Percentiles rank a stretch among this genome's conserved stretches.
These are phyloP conservation scores for Cercospora beticola DNA, from an alignment of 2,329 filamentous ascomycete genomes.

Conservation along the genomic window DNA sequence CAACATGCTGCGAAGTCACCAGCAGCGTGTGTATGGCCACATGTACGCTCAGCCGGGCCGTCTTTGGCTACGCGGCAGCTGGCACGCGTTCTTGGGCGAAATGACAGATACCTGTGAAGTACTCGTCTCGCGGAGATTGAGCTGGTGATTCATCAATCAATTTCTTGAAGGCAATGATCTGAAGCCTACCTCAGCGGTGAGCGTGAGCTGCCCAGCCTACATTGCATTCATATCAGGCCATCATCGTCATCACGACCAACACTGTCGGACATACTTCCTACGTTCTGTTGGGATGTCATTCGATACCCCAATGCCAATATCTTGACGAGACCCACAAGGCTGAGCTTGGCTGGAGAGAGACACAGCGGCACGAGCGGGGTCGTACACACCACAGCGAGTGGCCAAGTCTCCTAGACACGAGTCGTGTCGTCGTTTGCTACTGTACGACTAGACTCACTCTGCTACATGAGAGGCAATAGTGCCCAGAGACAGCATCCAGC, in stretches of 20 bases:
- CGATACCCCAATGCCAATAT: neutral
- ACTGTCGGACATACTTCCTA: neutral
- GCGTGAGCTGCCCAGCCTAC: neutral
- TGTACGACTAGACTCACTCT: neutral
- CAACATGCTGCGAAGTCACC: neutral
- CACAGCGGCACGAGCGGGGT: neutral
- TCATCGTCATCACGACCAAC: neutral
- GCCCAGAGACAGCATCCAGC: neutral
- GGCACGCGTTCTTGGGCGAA: neutral
- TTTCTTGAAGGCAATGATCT: neutral
- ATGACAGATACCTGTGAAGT: neutral
- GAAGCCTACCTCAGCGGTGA: neutral
- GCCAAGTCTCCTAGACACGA: neutral
- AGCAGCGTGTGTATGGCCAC: neutral
- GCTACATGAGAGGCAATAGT: neutral
- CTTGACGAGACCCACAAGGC: constrained; percentile 1
- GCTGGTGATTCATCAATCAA: neutral
- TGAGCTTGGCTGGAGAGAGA: constrained; percentile 5
- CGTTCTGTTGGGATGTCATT: neutral
- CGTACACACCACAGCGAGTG: neutral
- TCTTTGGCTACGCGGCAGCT: neutral
- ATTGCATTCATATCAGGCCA: neutral
- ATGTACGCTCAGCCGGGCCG: neutral
- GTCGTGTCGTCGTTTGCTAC: neutral
- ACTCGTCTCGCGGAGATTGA: neutral